These are phyloP conservation scores for Avicennia marina DNA, from an alignment of 257 asterid species.

Conservation along the genomic window DNA sequence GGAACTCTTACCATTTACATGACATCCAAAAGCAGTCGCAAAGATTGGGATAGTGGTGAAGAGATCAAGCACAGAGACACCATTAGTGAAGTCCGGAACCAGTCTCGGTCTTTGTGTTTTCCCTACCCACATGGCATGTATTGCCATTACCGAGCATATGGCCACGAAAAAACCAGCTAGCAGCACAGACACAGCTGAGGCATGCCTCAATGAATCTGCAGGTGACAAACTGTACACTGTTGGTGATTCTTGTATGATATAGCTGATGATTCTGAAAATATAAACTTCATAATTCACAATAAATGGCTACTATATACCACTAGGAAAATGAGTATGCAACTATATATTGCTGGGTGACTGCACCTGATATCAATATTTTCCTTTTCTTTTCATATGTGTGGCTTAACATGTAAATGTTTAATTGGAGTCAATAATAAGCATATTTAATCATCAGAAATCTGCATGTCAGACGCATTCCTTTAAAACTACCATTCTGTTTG, in stretches of 20 bases:
- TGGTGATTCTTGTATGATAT: constrained; percentile 18
- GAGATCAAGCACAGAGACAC: constrained; percentile 49
- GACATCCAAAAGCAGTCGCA: constrained; percentile 95
- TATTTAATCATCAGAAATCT: too few relatives aligned
- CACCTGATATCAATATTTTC: too few relatives aligned
- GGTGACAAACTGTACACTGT: constrained; percentile 26
- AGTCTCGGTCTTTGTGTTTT: constrained; percentile 56
- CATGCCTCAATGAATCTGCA: constrained; percentile 89
- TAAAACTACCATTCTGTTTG: too few relatives aligned
- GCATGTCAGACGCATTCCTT: too few relatives aligned
- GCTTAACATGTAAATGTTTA: too few relatives aligned
- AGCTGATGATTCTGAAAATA: too few relatives aligned
- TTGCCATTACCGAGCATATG: constrained; percentile 80
- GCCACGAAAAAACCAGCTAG: constrained; percentile 79
- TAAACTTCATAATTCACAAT: background rate
- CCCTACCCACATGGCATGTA: constrained; percentile 70
- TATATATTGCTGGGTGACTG: too few relatives aligned
- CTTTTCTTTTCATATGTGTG: too few relatives aligned
- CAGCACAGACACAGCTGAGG: constrained; percentile 86
- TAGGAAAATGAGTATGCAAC: too few relatives aligned
- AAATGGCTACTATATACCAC: background rate
- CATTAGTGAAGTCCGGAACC: constrained; percentile 61
- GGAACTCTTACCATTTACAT: constrained; percentile 62
- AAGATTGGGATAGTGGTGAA: constrained; percentile 90
- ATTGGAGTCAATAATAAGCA: too few relatives aligned